Base-by-base conservation (phyloP, 148 eudicot genomes). In the Rhododendron henanense region DNA sequence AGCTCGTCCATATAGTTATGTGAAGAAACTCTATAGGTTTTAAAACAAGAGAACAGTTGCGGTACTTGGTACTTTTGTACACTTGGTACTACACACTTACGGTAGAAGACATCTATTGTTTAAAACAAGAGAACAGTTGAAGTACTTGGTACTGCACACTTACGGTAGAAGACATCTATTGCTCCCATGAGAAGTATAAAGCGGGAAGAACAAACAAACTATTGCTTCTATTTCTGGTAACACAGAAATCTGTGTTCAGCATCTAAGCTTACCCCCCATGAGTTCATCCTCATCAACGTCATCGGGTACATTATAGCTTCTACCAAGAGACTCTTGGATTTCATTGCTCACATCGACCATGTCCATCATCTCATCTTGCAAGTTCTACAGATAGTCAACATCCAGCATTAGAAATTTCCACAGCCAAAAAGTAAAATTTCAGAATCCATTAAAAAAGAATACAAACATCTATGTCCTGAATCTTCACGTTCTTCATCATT, bases 311-410 rank as follows among this genome's bases (percentile, higher is more conserved):
- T 81, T 92, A 85, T 94, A 96, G 91, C 94, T 96, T 90, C 98
- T 90, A 74, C 98, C 98, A 83, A 96, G 96, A 75, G 96, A 91
- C 88, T 96, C 98, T 91, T 94, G 98, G 86, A 96, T 94, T 86
- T 96, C 98, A 90, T 84, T 91, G 88, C 98, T 96, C 91, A 96
- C 94, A 87, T 94, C 98, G 94, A 96, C 92, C 89, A 96, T 88
- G 90, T 96, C 98, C 92, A 88, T 88, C 98, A 96, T 96, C 77
- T 96, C 98, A 91, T 96, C 98, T 96, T 96, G 98, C 81, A 96
- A 83, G 87, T 92, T 96, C 98, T 96, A 83, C 87, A 88, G 16
- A 86, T 19, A 73, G 84, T 78, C 37, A 44, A 51, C 37, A 23
- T 79, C 45, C 28, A 57, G 53, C 33, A 25, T 85, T 37, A 83